Percentiles rank a stretch among this genome's conserved stretches.
Conservation (phyloP, 2,329 filamentous ascomycete genomes). For the Periconia sp. region DNA sequence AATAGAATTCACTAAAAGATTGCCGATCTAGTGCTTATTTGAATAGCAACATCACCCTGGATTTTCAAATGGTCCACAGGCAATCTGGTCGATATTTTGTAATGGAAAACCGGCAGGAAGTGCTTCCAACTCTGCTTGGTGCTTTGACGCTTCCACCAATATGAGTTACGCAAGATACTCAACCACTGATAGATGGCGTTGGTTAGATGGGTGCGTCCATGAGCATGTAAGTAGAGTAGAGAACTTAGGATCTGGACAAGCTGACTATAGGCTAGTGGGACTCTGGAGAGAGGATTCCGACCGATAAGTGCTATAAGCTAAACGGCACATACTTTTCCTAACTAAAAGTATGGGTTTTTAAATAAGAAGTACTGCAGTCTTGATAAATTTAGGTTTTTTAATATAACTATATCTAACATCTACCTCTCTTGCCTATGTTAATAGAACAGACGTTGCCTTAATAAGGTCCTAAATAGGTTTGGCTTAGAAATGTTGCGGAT, state of each 20-base stretch:
- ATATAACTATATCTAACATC: too few species aligned
- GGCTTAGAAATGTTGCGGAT: too few species aligned
- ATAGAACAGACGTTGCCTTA: too few species aligned
- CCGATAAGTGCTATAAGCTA: slow-evolving; percentile 21
- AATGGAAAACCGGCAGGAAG: slow-evolving; percentile 17
- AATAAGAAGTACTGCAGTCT: too few species aligned
- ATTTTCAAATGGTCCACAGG: slow-evolving; percentile 18
- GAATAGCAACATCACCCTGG: slow-evolving; percentile 21
- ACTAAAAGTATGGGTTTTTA: not conserved
- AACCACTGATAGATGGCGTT: slow-evolving; percentile 10
- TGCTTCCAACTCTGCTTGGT: slow-evolving; percentile 18
- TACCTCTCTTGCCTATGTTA: too few species aligned
- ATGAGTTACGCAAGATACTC: slow-evolving; percentile 24
- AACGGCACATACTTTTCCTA: slow-evolving; percentile 8
- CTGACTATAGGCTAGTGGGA: slow-evolving; percentile 29
- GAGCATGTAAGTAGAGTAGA: slow-evolving; percentile 8
- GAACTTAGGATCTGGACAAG: not conserved
- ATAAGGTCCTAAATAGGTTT: too few species aligned
- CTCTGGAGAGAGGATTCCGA: slow-evolving; percentile 28
- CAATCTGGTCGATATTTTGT: slow-evolving; percentile 25
- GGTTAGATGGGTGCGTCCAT: slow-evolving; percentile 12
- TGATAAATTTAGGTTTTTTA: too few species aligned
- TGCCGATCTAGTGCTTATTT: not conserved
- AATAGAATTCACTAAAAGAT: not conserved
- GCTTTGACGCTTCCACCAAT: slow-evolving; percentile 23